Conservation (phyloP, 768 basidiomycete species). For the Leccinum pellstonianum region DNA sequence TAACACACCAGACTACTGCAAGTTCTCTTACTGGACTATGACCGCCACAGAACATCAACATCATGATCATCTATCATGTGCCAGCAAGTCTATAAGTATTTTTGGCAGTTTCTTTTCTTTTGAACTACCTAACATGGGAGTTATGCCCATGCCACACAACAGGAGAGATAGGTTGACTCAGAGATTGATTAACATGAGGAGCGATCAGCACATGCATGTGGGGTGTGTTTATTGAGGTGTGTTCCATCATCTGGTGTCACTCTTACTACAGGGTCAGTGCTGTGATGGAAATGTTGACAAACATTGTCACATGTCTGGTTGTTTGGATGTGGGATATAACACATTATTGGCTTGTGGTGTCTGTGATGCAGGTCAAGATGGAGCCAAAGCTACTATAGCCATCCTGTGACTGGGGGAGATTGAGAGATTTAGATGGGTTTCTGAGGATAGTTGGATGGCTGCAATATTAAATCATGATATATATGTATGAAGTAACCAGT, state of each 20-base stretch:
- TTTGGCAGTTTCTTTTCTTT: neutral
- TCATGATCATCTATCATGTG: constrained; percentile 40
- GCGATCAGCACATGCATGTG: constrained; percentile 28
- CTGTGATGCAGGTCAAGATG: constrained; percentile 44
- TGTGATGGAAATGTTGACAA: neutral
- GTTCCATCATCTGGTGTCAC: neutral
- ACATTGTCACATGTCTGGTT: neutral
- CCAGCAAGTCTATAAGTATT: constrained; percentile 38
- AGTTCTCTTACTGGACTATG: too few relatives aligned
- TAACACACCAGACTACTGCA: too few relatives aligned
- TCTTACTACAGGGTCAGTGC: neutral
- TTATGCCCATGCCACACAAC: neutral
- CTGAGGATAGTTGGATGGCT: too few relatives aligned
- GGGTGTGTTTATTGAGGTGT: constrained; percentile 43
- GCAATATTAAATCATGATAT: too few relatives aligned
- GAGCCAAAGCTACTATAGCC: constrained; percentile 13
- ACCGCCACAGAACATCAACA: constrained; percentile 40
- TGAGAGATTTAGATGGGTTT: too few relatives aligned
- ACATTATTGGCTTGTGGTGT: constrained; percentile 41
- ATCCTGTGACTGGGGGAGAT: neutral
- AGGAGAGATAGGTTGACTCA: constrained; percentile 43
- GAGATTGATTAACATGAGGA: constrained; percentile 40
- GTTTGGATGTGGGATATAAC: constrained; percentile 43
- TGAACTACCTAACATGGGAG: neutral
- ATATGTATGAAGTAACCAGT: too few relatives aligned